Base-by-base conservation (phyloP, 2,329 filamentous ascomycete genomes). In the Sporothrix mexicana region DNA sequence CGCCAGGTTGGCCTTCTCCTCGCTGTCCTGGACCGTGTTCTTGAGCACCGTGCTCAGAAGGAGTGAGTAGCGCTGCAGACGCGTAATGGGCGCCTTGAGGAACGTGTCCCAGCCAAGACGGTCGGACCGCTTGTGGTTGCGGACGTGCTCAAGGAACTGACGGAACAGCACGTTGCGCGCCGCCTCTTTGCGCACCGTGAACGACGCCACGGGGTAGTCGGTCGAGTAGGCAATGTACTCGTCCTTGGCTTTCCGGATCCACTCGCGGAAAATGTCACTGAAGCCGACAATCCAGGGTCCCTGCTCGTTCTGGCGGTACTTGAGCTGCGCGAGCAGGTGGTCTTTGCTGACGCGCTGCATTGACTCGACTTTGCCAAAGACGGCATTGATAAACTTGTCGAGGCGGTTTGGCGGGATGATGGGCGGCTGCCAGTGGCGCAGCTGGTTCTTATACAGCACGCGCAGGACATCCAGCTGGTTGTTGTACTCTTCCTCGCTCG, bases 211-310 rank as follows among this genome's bases (percentile, higher is more conserved):
- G 0, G 95, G 95, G 77, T 96, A 98, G 0, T 91, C 91, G 0
- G 92, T 91, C 53, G 95, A 95, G 80, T 98, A 99, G 73, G 97
- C 94, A 74, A 98, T 90, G 80, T 98, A 99, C 12, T 93, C 92
- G 2, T 88, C 85, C 80, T 92, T 94, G 45, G 96, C 96, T 81
- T 98, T 98, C 75, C 96, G 90, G 75, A 98, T 97, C 96, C 96
- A 99, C 83, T 99, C 96, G 73, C 96, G 88, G 85, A 99, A 98
- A 68, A 99, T 93, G 79, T 98, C 96, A 79, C 95, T 98, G 82
- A 98, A 98, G 2, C 96, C 96, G 13, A 89, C 86, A 73, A 99
- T 91, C 90, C 94, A 99, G 0, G 96, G 96, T 0, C 96, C 96
- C 83, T 99, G 95, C 80, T 98, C 96, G 78, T 96, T 93, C 80